Evolutionary conservation across 140 eudicot species (phyloP).

Genomic region (Oenanthe javanica): DNA sequence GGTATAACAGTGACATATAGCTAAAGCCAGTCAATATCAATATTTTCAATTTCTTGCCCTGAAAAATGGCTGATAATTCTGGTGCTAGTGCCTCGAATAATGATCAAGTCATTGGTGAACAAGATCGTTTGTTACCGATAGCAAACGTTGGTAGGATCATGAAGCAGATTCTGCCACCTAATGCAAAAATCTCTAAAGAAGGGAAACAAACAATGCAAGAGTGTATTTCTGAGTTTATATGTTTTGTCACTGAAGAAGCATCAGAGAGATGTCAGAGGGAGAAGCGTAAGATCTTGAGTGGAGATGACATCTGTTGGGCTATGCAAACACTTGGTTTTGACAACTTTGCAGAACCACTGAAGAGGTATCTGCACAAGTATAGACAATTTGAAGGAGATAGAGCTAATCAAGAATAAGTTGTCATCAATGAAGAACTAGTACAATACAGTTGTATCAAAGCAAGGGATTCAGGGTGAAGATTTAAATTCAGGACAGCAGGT

Average conservation of each 20-base stretch:
- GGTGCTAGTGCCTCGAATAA: slow-evolving; percentile 3
- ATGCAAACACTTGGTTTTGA: slow-evolving; percentile 25
- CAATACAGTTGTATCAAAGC: background rate
- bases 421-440: background rate
- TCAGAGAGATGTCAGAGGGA: slow-evolving; percentile 25
- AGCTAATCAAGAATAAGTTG: background rate
- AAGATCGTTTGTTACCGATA: slow-evolving; percentile 25
- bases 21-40: background rate
- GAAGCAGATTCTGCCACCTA: slow-evolving; percentile 29
- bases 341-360: slow-evolving; percentile 18
- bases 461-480: background rate
- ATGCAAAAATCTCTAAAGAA: slow-evolving; percentile 31
- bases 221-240: slow-evolving; percentile 29
- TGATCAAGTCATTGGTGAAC: slow-evolving; percentile 1
- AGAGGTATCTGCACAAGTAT: slow-evolving; percentile 31
- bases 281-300: slow-evolving; percentile 28
- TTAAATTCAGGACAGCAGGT: background rate
- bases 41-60: background rate
- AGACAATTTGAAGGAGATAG: slow-evolving; percentile 25
- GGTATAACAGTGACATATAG: background rate
- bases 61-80: slow-evolving; percentile 14
- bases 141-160: slow-evolving; percentile 35
- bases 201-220: slow-evolving; percentile 35
- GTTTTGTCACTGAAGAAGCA: slow-evolving; percentile 32
- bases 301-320: slow-evolving; percentile 33